Evolutionary conservation across 164 flowering plant genomes (phyloP).

Genomic region (Cinnamomum micranthum): DNA sequence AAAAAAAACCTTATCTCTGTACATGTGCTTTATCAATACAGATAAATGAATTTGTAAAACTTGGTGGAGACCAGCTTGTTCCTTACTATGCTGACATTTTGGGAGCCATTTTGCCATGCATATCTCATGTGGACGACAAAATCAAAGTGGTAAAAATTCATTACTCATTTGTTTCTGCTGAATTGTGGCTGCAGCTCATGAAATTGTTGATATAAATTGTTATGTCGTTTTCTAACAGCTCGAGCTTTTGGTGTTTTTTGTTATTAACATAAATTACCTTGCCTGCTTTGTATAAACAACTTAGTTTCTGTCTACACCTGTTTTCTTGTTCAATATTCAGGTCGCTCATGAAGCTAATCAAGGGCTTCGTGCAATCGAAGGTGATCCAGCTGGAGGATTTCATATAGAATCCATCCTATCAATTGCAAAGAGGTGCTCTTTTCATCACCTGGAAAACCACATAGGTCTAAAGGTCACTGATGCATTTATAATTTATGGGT

Average conservation of each 20-base stretch:
- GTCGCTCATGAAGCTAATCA: constrained; percentile 98
- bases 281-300: background rate
- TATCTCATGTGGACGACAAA: constrained; percentile 95
- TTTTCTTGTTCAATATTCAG: constrained; percentile 28
- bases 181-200: background rate
- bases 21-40: constrained; percentile 23
- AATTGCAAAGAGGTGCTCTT: constrained; percentile 80
- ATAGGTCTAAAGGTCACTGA: constrained; percentile 23
- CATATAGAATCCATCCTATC: constrained; percentile 85
- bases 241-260: no score
- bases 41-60: constrained; percentile 97
- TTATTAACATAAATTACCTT: background rate
- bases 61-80: constrained; percentile 97
- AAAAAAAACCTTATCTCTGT: background rate
- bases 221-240: no score
- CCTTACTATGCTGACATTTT: constrained; percentile 88
- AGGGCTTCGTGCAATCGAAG: constrained; percentile 77
- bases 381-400: constrained; percentile 83
- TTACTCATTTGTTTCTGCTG: background rate
- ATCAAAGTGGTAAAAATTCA: constrained; percentile 69
- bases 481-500: constrained; percentile 14
- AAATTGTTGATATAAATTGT: no score
- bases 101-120: constrained; percentile 94
- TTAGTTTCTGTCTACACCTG: background rate
- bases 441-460: constrained; percentile 22